Conservation (phyloP, 768 basidiomycete genomes). For the Phallus indusiatus region DNA sequence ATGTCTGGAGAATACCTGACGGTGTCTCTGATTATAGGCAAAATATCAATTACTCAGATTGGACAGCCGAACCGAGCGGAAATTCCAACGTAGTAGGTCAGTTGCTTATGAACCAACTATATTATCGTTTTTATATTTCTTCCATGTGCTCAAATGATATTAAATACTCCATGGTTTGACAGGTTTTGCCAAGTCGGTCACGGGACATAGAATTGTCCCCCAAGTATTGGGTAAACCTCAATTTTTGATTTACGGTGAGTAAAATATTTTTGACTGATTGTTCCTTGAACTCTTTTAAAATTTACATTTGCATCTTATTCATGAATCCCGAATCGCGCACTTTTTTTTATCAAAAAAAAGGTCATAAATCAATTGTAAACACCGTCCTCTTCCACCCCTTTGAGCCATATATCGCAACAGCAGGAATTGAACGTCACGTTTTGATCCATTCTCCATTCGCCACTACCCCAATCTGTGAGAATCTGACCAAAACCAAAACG, state of each 20-base stretch:
- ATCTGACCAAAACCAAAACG: slow-evolving; percentile 37
- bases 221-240: slow-evolving; percentile 53
- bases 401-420: slow-evolving; percentile 53
- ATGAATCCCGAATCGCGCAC: background rate
- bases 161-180: slow-evolving; percentile 6
- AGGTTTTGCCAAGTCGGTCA: slow-evolving; percentile 39
- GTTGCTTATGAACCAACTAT: background rate
- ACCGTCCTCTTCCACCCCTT: slow-evolving; percentile 63
- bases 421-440: slow-evolving; percentile 66
- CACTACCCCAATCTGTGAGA: slow-evolving; percentile 35
- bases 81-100: slow-evolving; percentile 30
- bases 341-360: slow-evolving; percentile 31
- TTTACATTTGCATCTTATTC: background rate
- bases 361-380: slow-evolving; percentile 74
- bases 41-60: slow-evolving; percentile 26
- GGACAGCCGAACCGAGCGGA: slow-evolving; percentile 35
- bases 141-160: slow-evolving; percentile 4
- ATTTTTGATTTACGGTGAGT: slow-evolving; percentile 47
- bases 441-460: slow-evolving; percentile 59
- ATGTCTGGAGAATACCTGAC: slow-evolving; percentile 68
- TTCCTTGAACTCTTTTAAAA: background rate
- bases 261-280: background rate
- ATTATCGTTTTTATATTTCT: background rate
- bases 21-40: slow-evolving; percentile 34
- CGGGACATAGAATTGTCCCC: slow-evolving; percentile 40